Conservation (phyloP, 495 filamentous ascomycete species). For the Corynascus novoguineensis region DNA sequence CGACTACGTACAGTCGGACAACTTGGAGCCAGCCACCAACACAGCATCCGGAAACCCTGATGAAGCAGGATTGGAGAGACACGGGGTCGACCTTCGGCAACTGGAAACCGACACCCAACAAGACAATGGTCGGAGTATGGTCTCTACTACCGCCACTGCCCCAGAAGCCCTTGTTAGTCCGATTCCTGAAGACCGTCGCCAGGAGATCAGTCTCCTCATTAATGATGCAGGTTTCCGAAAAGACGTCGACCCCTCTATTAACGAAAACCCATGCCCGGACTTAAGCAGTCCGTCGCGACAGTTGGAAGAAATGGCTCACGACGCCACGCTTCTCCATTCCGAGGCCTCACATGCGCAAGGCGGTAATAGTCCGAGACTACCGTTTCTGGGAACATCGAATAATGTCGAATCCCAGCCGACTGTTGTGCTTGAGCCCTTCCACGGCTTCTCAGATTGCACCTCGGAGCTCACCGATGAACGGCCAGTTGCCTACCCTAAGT, state of each 20-base stretch:
- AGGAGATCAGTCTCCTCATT: constrained; percentile 24
- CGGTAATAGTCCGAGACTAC: neutral
- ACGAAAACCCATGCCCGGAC: constrained; percentile 6
- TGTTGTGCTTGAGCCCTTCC: constrained; percentile 26
- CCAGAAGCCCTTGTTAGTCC: constrained; percentile 5
- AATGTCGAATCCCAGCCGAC: constrained; percentile 24
- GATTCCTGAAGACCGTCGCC: constrained; percentile 23
- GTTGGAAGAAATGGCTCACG: constrained; percentile 22
- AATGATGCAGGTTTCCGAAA: constrained; percentile 25
- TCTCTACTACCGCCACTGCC: constrained; percentile 14
- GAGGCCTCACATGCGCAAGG: neutral
- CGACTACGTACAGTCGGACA: neutral
- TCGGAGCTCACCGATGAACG: constrained; percentile 4
- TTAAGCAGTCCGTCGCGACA: constrained; percentile 31
- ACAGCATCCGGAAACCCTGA: neutral
- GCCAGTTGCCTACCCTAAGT: constrained; percentile 15
- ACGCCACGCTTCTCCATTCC: constrained; percentile 1
- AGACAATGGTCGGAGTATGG: constrained; percentile 15
- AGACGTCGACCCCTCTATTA: constrained; percentile 20
- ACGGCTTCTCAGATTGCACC: constrained; percentile 25
- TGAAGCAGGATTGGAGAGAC: neutral
- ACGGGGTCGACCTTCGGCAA: neutral
- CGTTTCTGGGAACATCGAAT: constrained; percentile 6
- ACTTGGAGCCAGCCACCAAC: neutral
- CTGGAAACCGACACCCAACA: neutral